Evolutionary conservation across 2,329 filamentous ascomycete genomes (phyloP), one percentile per base, ranked within the genome.

Genomic region (Fusarium subglutinans): DNA sequence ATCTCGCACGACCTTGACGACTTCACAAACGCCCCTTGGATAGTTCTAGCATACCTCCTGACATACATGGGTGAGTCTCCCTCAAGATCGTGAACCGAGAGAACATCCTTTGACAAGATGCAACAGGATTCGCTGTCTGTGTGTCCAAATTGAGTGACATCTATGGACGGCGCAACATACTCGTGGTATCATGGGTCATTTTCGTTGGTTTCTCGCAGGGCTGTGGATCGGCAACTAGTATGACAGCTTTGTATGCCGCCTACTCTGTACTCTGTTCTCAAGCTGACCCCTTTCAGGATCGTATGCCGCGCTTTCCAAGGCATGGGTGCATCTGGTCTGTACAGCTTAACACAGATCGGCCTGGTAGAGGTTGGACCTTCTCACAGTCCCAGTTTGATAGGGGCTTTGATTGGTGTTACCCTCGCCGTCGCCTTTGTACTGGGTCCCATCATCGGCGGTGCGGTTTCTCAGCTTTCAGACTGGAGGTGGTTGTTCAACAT

Each of bases 401-500:
- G 89, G 5, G 87, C 86, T 33, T 81, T 89, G 75, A 83, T 90
- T 20, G 89, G 88, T 12, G 83, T 86, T 40, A 90, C 88, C 5
- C 84, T 90, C 10, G 87, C 88, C 4, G 80, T 89, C 18, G 87
- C 89, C 0, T 90, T 90, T 72, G 85, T 91, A 8, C 82, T 91
- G 2, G 90, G 90, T 0, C 89, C 90, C 3, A 79, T 91, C 6
- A 80, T 91, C 8, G 90, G 89, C 9, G 90, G 89, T 5, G 81
- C 85, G 7, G 87, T 91, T 28, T 86, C 88, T 2, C 83, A 87
- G n/a, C 80, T 84, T 5, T 84, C 85, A 24, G 84, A 83, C 48
- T 91, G 90, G 90, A 83, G 87, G 57, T 90, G 88, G 83, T 84
- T 91, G 44, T 91, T 91, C 78, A 88, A 88, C 79, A 87, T 91